Evolutionary conservation across 2,329 filamentous ascomycete genomes (phyloP).

Genomic region (Penicillium sp.): DNA sequence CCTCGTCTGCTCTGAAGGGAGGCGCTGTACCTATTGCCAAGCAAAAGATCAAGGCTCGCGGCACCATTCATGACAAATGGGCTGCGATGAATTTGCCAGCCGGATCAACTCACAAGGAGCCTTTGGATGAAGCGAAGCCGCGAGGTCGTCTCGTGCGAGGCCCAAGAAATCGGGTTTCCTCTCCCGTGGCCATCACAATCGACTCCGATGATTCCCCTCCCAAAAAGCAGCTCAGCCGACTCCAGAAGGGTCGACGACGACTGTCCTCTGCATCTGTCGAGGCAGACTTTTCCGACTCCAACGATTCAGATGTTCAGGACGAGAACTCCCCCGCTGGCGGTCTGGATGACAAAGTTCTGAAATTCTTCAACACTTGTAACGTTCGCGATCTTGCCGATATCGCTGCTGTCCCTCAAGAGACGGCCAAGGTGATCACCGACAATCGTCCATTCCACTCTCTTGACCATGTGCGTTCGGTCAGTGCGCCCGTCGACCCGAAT

Average conservation of each 20-base stretch:
- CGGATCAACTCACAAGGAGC: slow-evolving; percentile 13
- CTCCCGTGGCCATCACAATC: slow-evolving; percentile 20
- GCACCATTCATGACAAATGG: slow-evolving; percentile 60
- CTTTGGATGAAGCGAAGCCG: slow-evolving; percentile 30
- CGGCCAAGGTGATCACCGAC: slow-evolving; percentile 67
- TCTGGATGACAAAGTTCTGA: slow-evolving; percentile 61
- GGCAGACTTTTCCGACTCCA: slow-evolving; percentile 43
- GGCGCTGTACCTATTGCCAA: slow-evolving; percentile 37
- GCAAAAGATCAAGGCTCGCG: slow-evolving; percentile 54
- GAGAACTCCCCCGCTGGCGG: slow-evolving; percentile 43
- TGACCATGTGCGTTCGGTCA: slow-evolving; percentile 64
- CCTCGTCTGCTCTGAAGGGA: slow-evolving; percentile 19
- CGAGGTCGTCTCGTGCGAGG: slow-evolving; percentile 42
- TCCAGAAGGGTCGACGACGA: slow-evolving; percentile 51
- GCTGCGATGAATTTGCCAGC: slow-evolving; percentile 44
- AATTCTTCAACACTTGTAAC: slow-evolving; percentile 79
- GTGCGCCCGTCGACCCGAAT: slow-evolving; percentile 43
- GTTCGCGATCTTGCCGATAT: slow-evolving; percentile 77
- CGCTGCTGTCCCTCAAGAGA: slow-evolving; percentile 68
- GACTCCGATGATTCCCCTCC: slow-evolving; percentile 20
- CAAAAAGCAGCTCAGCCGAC: slow-evolving; percentile 36
- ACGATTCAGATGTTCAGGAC: slow-evolving; percentile 44
- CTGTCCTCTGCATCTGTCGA: slow-evolving; percentile 32
- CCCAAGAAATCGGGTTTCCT: slow-evolving; percentile 29
- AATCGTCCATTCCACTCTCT: slow-evolving; percentile 72